These are phyloP conservation scores for Paragyromitra xinjiangensis DNA, from an alignment of 495 filamentous ascomycete species.

Conservation along the genomic window DNA sequence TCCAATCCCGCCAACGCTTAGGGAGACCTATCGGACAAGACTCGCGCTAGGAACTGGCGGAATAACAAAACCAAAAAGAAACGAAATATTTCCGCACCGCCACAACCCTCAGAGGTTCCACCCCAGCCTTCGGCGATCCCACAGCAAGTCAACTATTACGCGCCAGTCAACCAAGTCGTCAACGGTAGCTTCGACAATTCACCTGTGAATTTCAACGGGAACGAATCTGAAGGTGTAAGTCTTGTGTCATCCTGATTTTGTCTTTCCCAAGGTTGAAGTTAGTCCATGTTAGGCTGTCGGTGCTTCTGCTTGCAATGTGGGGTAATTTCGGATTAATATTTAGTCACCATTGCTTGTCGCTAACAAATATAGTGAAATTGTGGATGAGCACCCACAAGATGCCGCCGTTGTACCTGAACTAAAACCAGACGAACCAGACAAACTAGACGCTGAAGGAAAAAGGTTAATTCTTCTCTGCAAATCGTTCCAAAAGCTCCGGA, in stretches of 20 bases:
- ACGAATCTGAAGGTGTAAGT: neutral
- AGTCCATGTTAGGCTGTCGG: neutral
- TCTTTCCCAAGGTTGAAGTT: neutral
- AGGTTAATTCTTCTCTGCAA: neutral
- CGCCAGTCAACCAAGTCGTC: neutral
- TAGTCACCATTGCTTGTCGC: neutral
- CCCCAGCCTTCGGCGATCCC: neutral
- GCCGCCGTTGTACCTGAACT: neutral
- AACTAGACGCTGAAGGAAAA: neutral
- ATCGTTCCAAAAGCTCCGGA: neutral
- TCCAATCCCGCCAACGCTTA: neutral
- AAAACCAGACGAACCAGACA: neutral
- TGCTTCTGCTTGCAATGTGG: neutral
- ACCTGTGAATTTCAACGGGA: neutral
- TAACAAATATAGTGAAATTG: neutral
- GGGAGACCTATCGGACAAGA: constrained; percentile 4
- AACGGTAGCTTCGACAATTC: neutral
- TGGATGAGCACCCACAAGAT: neutral
- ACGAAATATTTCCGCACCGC: neutral
- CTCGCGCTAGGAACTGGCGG: constrained; percentile 13
- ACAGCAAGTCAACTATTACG: neutral
- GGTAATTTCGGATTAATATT: constrained; percentile 1
- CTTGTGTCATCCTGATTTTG: neutral
- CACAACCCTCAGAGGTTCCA: neutral
- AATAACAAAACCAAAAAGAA: neutral